Percentiles rank a stretch among this genome's conserved stretches.
These are phyloP conservation scores for Schizosaccharomyces versatilis DNA, from an alignment of 1,139 yeast species.

Conservation along the genomic window DNA sequence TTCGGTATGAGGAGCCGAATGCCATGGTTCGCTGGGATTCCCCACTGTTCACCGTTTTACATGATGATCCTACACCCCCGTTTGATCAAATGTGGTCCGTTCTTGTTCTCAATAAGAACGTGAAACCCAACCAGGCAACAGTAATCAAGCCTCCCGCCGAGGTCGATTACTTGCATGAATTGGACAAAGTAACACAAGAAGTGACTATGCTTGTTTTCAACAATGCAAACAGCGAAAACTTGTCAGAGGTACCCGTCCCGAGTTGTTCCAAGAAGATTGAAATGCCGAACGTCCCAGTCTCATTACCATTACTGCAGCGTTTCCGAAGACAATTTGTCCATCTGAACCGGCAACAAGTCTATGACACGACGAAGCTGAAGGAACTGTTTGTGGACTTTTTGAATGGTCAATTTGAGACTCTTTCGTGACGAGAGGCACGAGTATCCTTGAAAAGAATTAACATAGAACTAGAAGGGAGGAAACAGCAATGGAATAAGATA, in stretches of 20 bases:
- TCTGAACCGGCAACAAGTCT: constrained; percentile 50
- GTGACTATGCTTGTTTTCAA: constrained; percentile 39
- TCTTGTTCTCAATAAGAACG: constrained; percentile 37
- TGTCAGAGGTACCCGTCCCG: constrained; percentile 27
- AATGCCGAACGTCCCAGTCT: constrained; percentile 41
- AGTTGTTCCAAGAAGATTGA: constrained; percentile 26
- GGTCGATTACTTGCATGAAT: constrained; percentile 52
- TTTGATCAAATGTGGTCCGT: constrained; percentile 53
- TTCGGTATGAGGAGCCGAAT: constrained; percentile 88
- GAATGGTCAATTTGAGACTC: constrained; percentile 19
- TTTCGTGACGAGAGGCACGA: not conserved
- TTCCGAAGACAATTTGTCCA: constrained; percentile 60
- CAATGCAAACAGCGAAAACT: constrained; percentile 34
- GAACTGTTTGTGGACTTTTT: constrained; percentile 56
- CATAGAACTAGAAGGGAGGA: too few species aligned
- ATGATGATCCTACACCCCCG: constrained; percentile 33
- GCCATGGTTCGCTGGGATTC: constrained; percentile 79
- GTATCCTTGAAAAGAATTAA: too few species aligned
- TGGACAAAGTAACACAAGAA: constrained; percentile 49
- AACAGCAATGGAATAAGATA: too few species aligned
- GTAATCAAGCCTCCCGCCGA: constrained; percentile 40
- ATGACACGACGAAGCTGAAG: constrained; percentile 37
- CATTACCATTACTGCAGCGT: constrained; percentile 63
- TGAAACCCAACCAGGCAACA: constrained; percentile 39
- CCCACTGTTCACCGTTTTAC: constrained; percentile 55